Conservation (phyloP, 106 monocot genomes). For the Phalaenopsis aphrodite region DNA sequence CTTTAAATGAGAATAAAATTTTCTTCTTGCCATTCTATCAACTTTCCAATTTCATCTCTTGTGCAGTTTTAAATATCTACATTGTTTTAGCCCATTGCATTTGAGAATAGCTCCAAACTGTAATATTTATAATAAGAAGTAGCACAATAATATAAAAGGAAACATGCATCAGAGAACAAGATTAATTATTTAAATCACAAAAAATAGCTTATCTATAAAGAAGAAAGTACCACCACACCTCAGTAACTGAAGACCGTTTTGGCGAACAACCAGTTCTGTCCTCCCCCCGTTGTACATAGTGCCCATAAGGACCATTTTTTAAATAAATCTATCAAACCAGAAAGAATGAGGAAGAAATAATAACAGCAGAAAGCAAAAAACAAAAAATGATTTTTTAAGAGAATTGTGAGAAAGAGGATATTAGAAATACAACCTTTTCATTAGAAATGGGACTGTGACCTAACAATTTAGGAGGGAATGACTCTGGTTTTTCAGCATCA, state of each 20-base stretch:
- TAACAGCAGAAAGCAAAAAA: neutral
- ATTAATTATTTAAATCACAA: neutral
- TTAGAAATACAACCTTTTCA: slow-evolving; percentile 46
- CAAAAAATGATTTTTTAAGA: neutral
- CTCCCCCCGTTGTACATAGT: slow-evolving; percentile 89
- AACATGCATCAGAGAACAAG: neutral
- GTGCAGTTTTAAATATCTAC: no score
- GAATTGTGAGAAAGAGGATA: neutral
- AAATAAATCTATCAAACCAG: slow-evolving; percentile 44
- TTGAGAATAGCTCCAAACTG: neutral
- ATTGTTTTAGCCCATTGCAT: no score
- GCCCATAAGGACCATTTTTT: slow-evolving; percentile 92
- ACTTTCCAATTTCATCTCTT: no score
- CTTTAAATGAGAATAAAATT: no score
- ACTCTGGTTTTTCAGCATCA: slow-evolving; percentile 34
- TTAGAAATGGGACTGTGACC: slow-evolving; percentile 52
- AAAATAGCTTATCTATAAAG: neutral
- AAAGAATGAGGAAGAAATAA: neutral
- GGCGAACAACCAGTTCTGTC: slow-evolving; percentile 61
- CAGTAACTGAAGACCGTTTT: slow-evolving; percentile 72
- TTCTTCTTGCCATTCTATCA: no score
- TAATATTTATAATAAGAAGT: neutral
- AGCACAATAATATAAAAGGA: neutral
- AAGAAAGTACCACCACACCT: slow-evolving; percentile 27
- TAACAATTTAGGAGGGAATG: slow-evolving; percentile 60